phyloP scores from a whole-genome alignment of 306 rosid genomes.

The Cicer chorassanicum region DNA sequence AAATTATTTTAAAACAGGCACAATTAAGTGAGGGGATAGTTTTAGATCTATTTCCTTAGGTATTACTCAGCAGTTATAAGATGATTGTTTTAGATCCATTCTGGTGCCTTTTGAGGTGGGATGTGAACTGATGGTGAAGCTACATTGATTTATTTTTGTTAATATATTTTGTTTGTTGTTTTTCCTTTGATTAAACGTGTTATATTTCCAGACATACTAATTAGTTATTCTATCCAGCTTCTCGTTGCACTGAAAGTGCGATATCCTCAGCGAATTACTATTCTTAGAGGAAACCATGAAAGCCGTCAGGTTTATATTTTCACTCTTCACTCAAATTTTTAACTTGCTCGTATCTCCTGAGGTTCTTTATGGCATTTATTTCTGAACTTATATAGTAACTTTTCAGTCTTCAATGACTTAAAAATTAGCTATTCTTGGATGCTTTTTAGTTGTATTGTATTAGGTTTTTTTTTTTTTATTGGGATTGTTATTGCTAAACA shows the following conservation, averaged over 20 bases:
- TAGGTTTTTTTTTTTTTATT: too few species aligned
- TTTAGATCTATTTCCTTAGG: conserved; percentile 8
- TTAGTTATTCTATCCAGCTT: conserved; percentile 66
- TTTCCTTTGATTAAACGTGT: conserved; percentile 15
- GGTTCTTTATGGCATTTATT: conserved; percentile 40
- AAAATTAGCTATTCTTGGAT: conserved; percentile 9
- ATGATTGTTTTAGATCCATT: not conserved
- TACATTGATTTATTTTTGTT: conserved; percentile 33
- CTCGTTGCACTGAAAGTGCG: conserved; percentile 95
- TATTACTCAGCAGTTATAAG: conserved; percentile 1
- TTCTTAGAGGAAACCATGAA: conserved; percentile 99
- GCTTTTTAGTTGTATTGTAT: conserved; percentile 14
- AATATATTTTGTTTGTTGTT: conserved; percentile 29
- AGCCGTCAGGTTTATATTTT: conserved; percentile 86
- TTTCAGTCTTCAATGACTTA: conserved; percentile 3
- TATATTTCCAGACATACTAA: conserved; percentile 34
- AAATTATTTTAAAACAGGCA: not conserved
- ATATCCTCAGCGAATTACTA: conserved; percentile 92
- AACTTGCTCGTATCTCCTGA: conserved; percentile 12
- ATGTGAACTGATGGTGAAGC: conserved; percentile 27
- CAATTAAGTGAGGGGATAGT: conserved; percentile 17
- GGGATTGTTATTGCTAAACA: conserved; percentile 14
- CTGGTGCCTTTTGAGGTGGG: not conserved
- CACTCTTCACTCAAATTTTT: conserved; percentile 32
- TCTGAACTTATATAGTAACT: conserved; percentile 3